phyloP scores from a whole-genome alignment of 2,329 filamentous ascomycete species.

The Talaromyces sp. region DNA sequence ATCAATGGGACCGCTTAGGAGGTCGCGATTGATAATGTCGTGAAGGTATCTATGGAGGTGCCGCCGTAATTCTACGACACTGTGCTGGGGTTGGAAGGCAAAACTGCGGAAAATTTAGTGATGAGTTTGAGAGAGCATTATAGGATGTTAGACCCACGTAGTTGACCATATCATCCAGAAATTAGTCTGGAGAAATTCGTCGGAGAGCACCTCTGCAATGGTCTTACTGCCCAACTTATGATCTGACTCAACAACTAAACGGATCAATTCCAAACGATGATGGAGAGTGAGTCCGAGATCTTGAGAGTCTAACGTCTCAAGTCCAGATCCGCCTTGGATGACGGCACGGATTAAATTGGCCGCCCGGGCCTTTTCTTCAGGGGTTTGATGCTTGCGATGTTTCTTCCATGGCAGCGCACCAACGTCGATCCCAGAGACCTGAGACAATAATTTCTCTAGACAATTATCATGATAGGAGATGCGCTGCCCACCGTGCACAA shows the following conservation, averaged over 20 bases:
- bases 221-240: slow-evolving; percentile 23
- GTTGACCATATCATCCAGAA: slow-evolving; percentile 23
- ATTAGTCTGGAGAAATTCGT: slow-evolving; percentile 18
- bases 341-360: neutral
- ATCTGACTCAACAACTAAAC: slow-evolving; percentile 18
- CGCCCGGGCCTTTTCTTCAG: neutral
- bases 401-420: slow-evolving; percentile 3
- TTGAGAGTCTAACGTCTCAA: neutral
- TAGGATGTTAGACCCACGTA: slow-evolving; percentile 13
- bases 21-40: slow-evolving; percentile 19
- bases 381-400: slow-evolving; percentile 8
- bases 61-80: slow-evolving; percentile 20
- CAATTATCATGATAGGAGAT: slow-evolving; percentile 33
- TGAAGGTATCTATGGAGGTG: slow-evolving; percentile 21
- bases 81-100: slow-evolving; percentile 21
- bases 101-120: slow-evolving; percentile 10
- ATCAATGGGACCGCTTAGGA: slow-evolving; percentile 18
- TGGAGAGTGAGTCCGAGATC: slow-evolving; percentile 13
- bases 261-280: slow-evolving; percentile 18
- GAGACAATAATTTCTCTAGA: slow-evolving; percentile 29
- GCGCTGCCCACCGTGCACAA: slow-evolving; percentile 30
- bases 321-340: neutral
- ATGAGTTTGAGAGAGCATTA: neutral
- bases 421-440: slow-evolving; percentile 20
- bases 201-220: slow-evolving; percentile 24